A percentile compares a stretch with the other conserved stretches of the same genome.
Evolutionary conservation across 2,329 filamentous ascomycete genomes (phyloP).

Genomic region (Fusarium phyllophilum): DNA sequence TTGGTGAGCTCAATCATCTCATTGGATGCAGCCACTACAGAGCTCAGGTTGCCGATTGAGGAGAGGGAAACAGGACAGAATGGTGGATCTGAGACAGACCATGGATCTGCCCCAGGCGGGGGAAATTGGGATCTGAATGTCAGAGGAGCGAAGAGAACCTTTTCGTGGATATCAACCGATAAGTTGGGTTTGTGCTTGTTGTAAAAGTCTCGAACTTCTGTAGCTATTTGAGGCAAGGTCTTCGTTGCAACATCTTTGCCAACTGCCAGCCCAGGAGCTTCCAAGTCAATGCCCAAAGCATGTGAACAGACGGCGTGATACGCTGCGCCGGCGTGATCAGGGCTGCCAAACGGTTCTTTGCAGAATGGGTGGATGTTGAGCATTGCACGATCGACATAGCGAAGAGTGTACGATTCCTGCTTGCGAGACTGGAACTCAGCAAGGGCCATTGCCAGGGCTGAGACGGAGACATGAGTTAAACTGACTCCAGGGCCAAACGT

Average conservation of each 20-base stretch:
- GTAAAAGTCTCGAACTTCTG: not conserved
- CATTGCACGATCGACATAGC: not conserved
- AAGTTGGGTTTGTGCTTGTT: not conserved
- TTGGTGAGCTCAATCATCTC: not conserved
- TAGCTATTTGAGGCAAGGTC: not conserved
- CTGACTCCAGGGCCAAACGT: not conserved
- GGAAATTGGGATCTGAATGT: not conserved
- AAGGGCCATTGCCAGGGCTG: not conserved
- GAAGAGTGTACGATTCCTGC: not conserved
- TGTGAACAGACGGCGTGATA: not conserved
- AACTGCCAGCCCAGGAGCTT: not conserved
- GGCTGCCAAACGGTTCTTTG: not conserved
- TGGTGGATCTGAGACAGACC: not conserved
- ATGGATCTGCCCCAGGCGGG: not conserved
- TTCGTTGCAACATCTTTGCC: fast-evolving
- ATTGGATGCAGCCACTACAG: not conserved
- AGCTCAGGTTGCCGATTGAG: not conserved
- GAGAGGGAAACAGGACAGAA: not conserved
- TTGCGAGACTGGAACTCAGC: not conserved
- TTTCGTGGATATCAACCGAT: not conserved
- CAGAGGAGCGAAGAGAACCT: not conserved
- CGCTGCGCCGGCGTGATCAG: not conserved
- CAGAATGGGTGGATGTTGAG: not conserved
- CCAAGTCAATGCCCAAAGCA: not conserved
- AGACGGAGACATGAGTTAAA: not conserved